A percentile compares a stretch with the other conserved stretches of the same genome.
Conservation (phyloP, 306 rosid genomes). For the Begonia loranthoides region DNA sequence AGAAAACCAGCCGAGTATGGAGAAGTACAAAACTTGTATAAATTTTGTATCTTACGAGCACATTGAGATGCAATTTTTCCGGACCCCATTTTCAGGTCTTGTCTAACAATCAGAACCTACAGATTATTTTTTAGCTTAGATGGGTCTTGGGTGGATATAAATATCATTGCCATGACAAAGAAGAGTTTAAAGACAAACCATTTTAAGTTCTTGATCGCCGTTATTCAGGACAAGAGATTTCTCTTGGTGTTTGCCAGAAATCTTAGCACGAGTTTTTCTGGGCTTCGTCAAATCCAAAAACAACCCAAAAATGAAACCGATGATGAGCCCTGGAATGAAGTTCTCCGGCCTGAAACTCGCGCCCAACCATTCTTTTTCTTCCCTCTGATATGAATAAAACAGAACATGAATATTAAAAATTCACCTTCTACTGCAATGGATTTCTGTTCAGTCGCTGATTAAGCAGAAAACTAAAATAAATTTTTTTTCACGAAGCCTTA, state of each 20-base stretch:
- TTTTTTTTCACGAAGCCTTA: too few relatives aligned
- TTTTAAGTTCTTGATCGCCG: constrained; percentile 66
- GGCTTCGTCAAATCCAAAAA: constrained; percentile 57
- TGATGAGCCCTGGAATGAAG: constrained; percentile 76
- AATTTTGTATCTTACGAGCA: constrained; percentile 59
- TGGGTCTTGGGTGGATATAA: too few relatives aligned
- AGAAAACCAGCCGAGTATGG: constrained; percentile 1
- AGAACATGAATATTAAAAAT: too few relatives aligned
- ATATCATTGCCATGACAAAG: too few relatives aligned
- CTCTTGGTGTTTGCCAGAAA: constrained; percentile 31
- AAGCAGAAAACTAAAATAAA: too few relatives aligned
- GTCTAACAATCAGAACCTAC: constrained; percentile 77
- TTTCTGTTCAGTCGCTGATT: too few relatives aligned
- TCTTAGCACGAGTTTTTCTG: constrained; percentile 17
- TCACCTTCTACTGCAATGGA: too few relatives aligned
- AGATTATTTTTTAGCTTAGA: too few relatives aligned
- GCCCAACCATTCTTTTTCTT: constrained; percentile 45
- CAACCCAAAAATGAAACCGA: constrained; percentile 76
- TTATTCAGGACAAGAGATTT: constrained; percentile 22
- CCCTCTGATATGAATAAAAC: too few relatives aligned
- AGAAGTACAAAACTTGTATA: neutral
- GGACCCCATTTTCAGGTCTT: constrained; percentile 77
- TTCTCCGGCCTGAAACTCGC: constrained; percentile 73
- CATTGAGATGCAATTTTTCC: constrained; percentile 97
- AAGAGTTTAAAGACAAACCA: constrained; percentile 30